Base-by-base conservation (phyloP, 2,329 filamentous ascomycete species). In the Periconia macrospinosa region DNA sequence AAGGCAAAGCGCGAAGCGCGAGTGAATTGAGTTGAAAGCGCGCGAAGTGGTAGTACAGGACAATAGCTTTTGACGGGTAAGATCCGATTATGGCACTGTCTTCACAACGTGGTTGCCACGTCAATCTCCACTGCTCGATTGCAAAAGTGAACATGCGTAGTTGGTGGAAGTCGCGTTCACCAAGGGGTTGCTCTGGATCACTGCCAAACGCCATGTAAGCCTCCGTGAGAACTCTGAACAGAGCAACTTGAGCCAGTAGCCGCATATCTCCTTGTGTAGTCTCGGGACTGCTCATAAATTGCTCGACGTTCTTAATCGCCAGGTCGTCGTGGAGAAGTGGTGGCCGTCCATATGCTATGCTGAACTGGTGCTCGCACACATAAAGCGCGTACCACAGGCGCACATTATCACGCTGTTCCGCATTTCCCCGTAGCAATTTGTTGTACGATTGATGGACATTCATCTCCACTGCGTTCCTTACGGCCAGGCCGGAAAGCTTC, bases 1-100 rank as follows among this genome's bases (percentile, higher is more conserved):
- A 17, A 74, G 72, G 64, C 70, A 70, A 46, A 0, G 66, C 53
- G 69, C 79, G 46, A 64, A 81, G 53, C 63, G 78, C 62, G 71
- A 82, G 62, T 63, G 79, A 65, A 53, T 82, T 81, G 27, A 83
- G 73, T 48, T 83, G 79, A 50, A 83, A 80, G 47, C 79, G 79
- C n/a, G 79, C 79, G 56, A 83, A 82, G 59, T 82, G 77, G 59
- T 80, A 81, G 61, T 83, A 81, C 5, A 83, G 65, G 1, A 81
- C 76, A 10, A 81, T 77, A 3, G 78, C 79, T 59, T 80, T 80
- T 6, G 77, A 78, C 2, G 78, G 78, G 41, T 70, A 71, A 5
- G 68, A 70, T 3, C 65, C 65, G 19, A 71, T 69, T 14, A 52
- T 46, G n/a, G 58, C 51, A 41, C 61, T 68, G 33, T 70, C 66